Evolutionary conservation across 2,329 filamentous ascomycete species (phyloP).

Genomic region (Emergomyces orientalis): DNA sequence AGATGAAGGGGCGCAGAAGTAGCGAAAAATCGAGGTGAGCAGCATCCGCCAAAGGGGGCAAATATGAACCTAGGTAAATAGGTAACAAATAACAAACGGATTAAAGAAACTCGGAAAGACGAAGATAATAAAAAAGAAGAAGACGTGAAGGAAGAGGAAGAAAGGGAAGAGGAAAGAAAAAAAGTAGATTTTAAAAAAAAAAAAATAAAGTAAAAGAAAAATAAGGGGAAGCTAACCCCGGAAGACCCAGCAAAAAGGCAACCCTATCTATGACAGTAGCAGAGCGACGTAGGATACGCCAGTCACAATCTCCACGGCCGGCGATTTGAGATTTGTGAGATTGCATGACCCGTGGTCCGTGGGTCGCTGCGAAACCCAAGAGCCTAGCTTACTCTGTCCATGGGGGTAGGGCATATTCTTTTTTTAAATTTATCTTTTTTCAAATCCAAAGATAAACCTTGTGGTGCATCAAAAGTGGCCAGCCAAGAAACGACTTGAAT

Average conservation of each 20-base stretch:
- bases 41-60: not conserved
- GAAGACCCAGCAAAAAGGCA: not conserved
- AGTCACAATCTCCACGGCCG: not conserved
- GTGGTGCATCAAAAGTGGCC: too few species aligned
- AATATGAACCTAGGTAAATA: too few species aligned
- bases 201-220: not conserved
- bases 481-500: too few species aligned
- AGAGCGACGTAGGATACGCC: not conserved
- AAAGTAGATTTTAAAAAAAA: too few species aligned
- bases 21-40: not conserved
- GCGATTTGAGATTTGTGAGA: not conserved
- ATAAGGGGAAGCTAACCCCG: not conserved
- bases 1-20: not conserved
- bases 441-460: too few species aligned
- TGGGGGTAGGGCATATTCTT: too few species aligned
- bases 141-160: not conserved
- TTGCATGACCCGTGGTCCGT: not conserved
- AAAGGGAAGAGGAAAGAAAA: not conserved
- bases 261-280: not conserved
- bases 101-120: not conserved
- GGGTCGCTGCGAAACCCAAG: not conserved
- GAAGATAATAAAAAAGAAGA: not conserved
- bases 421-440: too few species aligned
- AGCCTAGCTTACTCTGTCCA: too few species aligned
- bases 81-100: not conserved